Conservation (phyloP, 768 basidiomycete species). For the Hygrocybe coccinea region DNA sequence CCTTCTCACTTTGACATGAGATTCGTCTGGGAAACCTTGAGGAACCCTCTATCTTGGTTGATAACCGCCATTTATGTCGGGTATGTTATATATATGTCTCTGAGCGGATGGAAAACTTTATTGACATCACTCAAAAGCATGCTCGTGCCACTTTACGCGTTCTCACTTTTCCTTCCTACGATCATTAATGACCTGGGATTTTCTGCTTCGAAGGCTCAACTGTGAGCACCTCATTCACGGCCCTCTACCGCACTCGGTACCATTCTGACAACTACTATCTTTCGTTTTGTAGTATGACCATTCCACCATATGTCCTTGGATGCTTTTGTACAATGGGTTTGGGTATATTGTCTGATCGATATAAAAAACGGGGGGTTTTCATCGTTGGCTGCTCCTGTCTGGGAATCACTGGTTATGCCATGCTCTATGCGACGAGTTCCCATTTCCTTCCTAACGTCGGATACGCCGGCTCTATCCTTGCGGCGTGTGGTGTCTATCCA, state of each 20-base stretch:
- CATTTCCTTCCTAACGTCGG: conserved; percentile 30
- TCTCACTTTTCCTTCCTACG: conserved; percentile 34
- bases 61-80: conserved; percentile 25
- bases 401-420: conserved; percentile 39
- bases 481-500: conserved; percentile 50
- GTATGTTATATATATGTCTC: too few species aligned
- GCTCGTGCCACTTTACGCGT: conserved; percentile 38
- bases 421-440: conserved; percentile 34
- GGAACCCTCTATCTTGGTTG: conserved; percentile 26
- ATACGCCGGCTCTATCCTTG: conserved; percentile 47
- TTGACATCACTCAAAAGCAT: conserved; percentile 20
- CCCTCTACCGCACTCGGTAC: not conserved
- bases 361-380: conserved; percentile 38
- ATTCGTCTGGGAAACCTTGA: conserved; percentile 33
- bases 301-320: conserved; percentile 32
- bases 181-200: conserved; percentile 38
- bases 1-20: conserved; percentile 30
- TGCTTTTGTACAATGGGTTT: conserved; percentile 25
- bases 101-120: too few species aligned
- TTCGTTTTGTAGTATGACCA: conserved; percentile 21
- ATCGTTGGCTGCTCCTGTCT: conserved; percentile 34
- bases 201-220: conserved; percentile 36
- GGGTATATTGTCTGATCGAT: conserved; percentile 32
- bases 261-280: not conserved
- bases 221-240: conserved; percentile 12